phyloP scores from a whole-genome alignment of 371 early-diverging fungal genomes.

The Mortierella sp. region DNA sequence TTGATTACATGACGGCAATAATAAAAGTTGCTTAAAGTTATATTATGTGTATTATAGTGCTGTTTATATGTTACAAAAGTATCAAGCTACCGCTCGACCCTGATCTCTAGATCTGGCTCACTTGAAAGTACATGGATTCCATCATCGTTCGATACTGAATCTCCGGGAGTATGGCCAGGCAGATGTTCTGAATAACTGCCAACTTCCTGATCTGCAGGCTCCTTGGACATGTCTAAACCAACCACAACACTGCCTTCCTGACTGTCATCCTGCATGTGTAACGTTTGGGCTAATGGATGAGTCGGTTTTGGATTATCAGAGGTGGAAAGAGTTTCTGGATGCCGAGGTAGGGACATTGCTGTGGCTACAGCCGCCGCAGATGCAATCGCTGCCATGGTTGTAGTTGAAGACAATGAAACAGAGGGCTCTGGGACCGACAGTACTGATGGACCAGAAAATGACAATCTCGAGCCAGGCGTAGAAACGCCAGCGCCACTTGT shows the following conservation, averaged over 20 bases:
- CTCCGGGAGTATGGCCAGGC: not conserved
- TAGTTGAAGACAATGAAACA: constrained; percentile 8
- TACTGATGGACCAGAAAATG: not conserved
- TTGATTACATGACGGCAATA: too few species aligned
- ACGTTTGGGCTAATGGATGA: constrained; percentile 22
- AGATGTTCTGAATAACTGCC: not conserved
- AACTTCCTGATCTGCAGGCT: not conserved
- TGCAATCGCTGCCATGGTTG: constrained; percentile 26
- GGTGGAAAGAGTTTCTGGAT: not conserved
- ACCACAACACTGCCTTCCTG: not conserved
- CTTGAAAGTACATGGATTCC: not conserved
- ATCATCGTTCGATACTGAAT: not conserved
- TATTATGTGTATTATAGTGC: not conserved
- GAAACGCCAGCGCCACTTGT: too few species aligned
- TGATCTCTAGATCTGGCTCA: not conserved
- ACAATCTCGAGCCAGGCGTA: not conserved
- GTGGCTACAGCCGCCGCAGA: constrained; percentile 32
- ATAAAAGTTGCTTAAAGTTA: not conserved
- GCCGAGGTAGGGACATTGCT: constrained; percentile 27
- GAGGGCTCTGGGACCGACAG: not conserved
- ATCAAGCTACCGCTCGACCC: not conserved
- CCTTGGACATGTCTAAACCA: not conserved
- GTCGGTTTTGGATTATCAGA: constrained; percentile 5
- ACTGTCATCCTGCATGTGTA: constrained; percentile 9
- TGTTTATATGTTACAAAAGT: not conserved